Evolutionary conservation across 352 stramenopile species (phyloP), one percentile per base, ranked within the genome.

Genomic region (Globisporangium nodosum): DNA sequence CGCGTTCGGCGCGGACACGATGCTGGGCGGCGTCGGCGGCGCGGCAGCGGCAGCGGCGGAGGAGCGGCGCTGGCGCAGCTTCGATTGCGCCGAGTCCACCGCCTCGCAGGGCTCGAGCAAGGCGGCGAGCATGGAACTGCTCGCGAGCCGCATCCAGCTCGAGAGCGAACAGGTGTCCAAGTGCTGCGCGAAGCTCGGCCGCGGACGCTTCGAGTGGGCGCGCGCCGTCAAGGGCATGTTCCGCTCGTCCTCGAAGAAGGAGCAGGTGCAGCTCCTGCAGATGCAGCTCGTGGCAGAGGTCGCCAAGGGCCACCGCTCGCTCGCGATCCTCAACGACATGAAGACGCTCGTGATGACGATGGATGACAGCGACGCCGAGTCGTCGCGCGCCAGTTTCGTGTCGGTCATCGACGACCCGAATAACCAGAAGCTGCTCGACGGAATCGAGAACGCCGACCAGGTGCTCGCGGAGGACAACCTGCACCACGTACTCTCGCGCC

Each of bases 251-350:
- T 72, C 66, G 37, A 66, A 73, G 20, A 74, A 79, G 43, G 70
- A 88, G 37, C 78, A 85, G 50, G 69, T 90, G 11, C 63, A 72
- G 53, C 56, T 90, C 39, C 65, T 86, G 18, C 81, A 83, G 60
- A 87, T 90, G 74, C 76, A 88, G 55, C 65, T 90, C 2, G 73
- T 87, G 33, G 81, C 81, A n/a, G 74, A 85, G 31, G 73, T 87
- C 21, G 78, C 81, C 37, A 76, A 73, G 39, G 60, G 69, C 58
- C 81, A 83, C 58, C 81, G 81, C 0, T 88, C 78, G 51, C 63
- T 90, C n/a, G 72, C 64, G 31, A 63, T 81, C 43, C 53, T 81
- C 7, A 65, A 71, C 52, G 70, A 81, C 53, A 68, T 69, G 58
- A 67, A 66, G 42, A 72, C 67, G 65, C 54, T 81, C 13, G 49